Evolutionary conservation across 176 grass and related monocot species (phyloP), one percentile per base, ranked within the genome.

Genomic region (Metroxylon sagu): DNA sequence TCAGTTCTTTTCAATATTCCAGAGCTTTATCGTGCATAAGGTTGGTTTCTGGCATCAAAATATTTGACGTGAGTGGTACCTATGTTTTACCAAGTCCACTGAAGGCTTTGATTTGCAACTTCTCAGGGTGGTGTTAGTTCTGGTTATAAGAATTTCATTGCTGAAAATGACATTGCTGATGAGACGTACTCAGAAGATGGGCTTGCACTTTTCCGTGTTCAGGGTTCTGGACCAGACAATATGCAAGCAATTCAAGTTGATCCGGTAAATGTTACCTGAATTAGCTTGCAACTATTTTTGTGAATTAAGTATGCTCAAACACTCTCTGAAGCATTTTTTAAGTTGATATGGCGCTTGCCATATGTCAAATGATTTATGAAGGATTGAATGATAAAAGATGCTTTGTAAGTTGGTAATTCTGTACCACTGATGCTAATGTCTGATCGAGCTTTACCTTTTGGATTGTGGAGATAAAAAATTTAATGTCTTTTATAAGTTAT

Each of bases 211-310:
- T 97, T 97, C 64, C 75, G 87, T 49, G 50, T 97, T 75, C 93
- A 97, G 77, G 93, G 93, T 50, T 91, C 84, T 59, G 93, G 93
- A 75, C 93, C 93, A 78, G 93, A 97, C 60, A 97, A 91, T 75
- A 97, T 97, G 87, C 93, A 97, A 85, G 93, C 93, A 74, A 92
- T 97, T 80, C 93, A 97, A 97, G 93, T 97, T 78, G 87, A 97
- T 66, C 80, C 75, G 78, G 93, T 92, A 90, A 28, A 43, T 74
- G 64, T 17, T 29, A 49, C 59, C 56, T 61, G 50, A 49, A 27
- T 75, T 54, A 39, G 31, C 7, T 39, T 10, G 4, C 31, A 10
- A 2, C 31, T 39, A 1, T 12, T 39, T 39, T 10, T 39, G 31
- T 39, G 31, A 39, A 12, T 39, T 39, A 10, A 39, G 5, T 10